Evolutionary conservation across 495 filamentous ascomycete species (phyloP).

Genomic region (Trichoderma parareesei): DNA sequence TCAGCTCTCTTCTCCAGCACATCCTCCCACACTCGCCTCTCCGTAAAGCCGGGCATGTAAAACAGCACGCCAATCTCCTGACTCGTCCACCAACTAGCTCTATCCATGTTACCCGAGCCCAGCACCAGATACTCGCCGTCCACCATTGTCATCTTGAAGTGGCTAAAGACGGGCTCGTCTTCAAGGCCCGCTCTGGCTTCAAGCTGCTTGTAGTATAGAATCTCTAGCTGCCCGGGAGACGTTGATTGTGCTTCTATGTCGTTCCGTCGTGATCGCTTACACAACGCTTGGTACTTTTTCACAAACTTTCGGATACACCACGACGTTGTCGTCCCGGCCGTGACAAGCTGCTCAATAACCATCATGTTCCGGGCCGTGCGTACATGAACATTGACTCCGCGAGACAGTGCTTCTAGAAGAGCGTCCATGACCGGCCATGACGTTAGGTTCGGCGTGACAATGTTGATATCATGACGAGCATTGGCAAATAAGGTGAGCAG

Average conservation of each 20-base stretch:
- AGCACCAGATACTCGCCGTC: conserved; percentile 53
- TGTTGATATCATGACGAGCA: conserved; percentile 46
- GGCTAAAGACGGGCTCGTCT: conserved; percentile 55
- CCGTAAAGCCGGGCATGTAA: conserved; percentile 34
- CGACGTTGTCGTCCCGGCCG: conserved; percentile 57
- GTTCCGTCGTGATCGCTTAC: conserved; percentile 5
- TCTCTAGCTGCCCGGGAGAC: conserved; percentile 31
- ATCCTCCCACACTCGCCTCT: conserved; percentile 3
- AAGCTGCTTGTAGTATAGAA: conserved; percentile 40
- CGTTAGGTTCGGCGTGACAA: conserved; percentile 69
- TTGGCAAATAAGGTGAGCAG: conserved; percentile 44
- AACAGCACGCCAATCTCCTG: conserved; percentile 69
- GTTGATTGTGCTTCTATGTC: conserved; percentile 25
- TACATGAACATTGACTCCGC: conserved; percentile 55
- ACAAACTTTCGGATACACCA: conserved; percentile 48
- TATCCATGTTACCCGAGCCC: conserved; percentile 69
- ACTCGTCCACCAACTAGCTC: conserved; percentile 68
- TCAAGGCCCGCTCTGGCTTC: conserved; percentile 11
- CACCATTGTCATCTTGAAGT: conserved; percentile 60
- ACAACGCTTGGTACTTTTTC: conserved; percentile 31
- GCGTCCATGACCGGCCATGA: conserved; percentile 46
- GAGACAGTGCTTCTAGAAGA: conserved; percentile 42
- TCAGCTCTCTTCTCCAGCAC: conserved; percentile 9
- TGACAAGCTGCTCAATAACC: conserved; percentile 64
- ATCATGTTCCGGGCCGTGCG: conserved; percentile 61